These are phyloP conservation scores for Aspergillus bertholletiae DNA, from an alignment of 495 filamentous ascomycete genomes.

Conservation along the genomic window DNA sequence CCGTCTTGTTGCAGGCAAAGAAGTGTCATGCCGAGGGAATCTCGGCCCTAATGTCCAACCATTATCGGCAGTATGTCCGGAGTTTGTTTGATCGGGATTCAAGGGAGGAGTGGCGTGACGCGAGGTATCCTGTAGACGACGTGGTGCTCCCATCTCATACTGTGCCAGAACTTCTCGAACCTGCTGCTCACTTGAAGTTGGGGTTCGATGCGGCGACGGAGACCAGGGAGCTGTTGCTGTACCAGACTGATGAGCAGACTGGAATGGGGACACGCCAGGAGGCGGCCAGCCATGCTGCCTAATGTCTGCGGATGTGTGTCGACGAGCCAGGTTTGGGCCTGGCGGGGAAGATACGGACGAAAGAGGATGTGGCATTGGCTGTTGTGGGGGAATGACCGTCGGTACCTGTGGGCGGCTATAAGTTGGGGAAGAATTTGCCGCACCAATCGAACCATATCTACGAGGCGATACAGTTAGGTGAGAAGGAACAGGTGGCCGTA, in stretches of 20 bases:
- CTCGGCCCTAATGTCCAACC: conserved; percentile 52
- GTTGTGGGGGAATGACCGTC: conserved; percentile 62
- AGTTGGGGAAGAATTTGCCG: conserved; percentile 66
- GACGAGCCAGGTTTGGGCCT: conserved; percentile 66
- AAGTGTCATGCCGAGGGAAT: conserved; percentile 41
- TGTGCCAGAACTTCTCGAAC: conserved; percentile 76
- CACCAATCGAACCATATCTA: conserved; percentile 81
- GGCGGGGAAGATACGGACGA: conserved; percentile 72
- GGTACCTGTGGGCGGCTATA: conserved; percentile 63
- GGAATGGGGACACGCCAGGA: conserved; percentile 63
- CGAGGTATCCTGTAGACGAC: conserved; percentile 52
- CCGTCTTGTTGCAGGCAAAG: conserved; percentile 62
- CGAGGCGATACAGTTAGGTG: conserved; percentile 75
- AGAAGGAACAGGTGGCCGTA: conserved; percentile 72
- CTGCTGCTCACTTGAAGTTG: conserved; percentile 68
- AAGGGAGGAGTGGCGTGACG: conserved; percentile 71
- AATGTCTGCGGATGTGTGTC: conserved; percentile 96
- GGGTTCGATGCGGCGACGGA: conserved; percentile 71
- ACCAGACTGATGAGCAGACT: conserved; percentile 18
- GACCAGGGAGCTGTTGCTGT: conserved; percentile 74
- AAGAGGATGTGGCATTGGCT: conserved; percentile 70
- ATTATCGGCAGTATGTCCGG: conserved; percentile 49
- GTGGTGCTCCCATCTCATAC: conserved; percentile 70
- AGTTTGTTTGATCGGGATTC: conserved; percentile 46
- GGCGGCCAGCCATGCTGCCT: conserved; percentile 84